Evolutionary conservation across 1,139 yeast species (phyloP).

Genomic region (Geotrichum siamense): DNA sequence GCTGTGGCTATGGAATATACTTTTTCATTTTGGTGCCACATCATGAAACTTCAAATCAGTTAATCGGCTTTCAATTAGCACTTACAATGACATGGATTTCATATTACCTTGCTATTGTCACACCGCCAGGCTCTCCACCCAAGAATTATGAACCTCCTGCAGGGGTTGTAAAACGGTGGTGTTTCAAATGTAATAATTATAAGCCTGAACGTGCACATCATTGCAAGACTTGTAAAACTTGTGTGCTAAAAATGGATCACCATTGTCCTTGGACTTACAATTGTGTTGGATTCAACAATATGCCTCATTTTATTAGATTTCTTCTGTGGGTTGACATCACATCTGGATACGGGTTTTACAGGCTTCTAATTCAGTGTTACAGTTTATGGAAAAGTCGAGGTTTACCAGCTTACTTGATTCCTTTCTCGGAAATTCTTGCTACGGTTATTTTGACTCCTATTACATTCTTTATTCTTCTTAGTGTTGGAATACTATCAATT

Average conservation of each 20-base stretch:
- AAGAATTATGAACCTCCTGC: constrained; percentile 35
- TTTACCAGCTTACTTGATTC: constrained; percentile 54
- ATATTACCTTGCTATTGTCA: constrained; percentile 52
- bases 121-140: constrained; percentile 56
- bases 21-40: constrained; percentile 45
- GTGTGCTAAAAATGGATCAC: constrained; percentile 78
- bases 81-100: constrained; percentile 63
- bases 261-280: constrained; percentile 86
- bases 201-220: constrained; percentile 81
- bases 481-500: constrained; percentile 51
- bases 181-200: constrained; percentile 54
- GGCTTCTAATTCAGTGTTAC: constrained; percentile 40
- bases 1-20: constrained; percentile 61
- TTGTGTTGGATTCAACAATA: constrained; percentile 72
- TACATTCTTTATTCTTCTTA: constrained; percentile 50
- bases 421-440: constrained; percentile 48
- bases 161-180: constrained; percentile 52
- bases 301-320: constrained; percentile 80
- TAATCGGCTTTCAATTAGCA: constrained; percentile 44
- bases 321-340: constrained; percentile 58
- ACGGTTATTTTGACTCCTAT: constrained; percentile 52
- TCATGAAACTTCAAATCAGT: constrained; percentile 39
- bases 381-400: constrained; percentile 48
- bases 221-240: constrained; percentile 48
- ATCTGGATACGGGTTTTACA: constrained; percentile 44